Conservation (phyloP, 768 basidiomycete genomes). For the Heimioporus sp. region DNA sequence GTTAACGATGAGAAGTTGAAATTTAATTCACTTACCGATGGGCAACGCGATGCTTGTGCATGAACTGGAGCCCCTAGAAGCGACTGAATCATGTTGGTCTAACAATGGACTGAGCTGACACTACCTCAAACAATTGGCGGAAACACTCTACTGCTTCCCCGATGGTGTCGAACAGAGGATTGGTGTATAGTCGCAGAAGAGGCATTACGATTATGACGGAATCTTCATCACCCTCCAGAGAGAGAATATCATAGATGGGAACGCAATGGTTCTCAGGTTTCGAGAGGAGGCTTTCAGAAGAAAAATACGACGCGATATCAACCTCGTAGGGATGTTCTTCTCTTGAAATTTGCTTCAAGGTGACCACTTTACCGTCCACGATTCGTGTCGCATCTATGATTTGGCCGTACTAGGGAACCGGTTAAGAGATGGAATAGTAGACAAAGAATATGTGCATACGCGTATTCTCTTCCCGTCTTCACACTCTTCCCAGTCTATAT, state of each 20-base stretch:
- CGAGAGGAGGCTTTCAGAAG: neutral
- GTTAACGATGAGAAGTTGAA: neutral
- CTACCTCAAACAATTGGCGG: constrained; percentile 28
- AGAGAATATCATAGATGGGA: constrained; percentile 25
- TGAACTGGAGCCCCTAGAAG: constrained; percentile 23
- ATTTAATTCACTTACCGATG: constrained; percentile 7
- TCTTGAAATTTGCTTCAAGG: constrained; percentile 25
- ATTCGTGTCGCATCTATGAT: constrained; percentile 28
- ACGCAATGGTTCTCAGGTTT: constrained; percentile 30
- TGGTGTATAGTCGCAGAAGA: constrained; percentile 26
- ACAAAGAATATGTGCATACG: no score
- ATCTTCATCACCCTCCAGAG: constrained; percentile 2
- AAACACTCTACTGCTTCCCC: constrained; percentile 32
- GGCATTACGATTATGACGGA: constrained; percentile 32
- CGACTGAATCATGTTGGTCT: no score
- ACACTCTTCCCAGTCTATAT: neutral
- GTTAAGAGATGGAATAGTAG: no score
- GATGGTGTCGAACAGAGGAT: constrained; percentile 26
- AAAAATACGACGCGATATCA: constrained; percentile 24
- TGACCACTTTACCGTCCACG: constrained; percentile 24
- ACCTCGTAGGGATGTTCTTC: constrained; percentile 22
- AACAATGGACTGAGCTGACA: no score
- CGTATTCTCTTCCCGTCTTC: neutral
- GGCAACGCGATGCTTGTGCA: constrained; percentile 21
- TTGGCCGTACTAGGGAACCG: neutral